Base-by-base conservation (phyloP, 1,284 basidiomycete species). In the Ganoderma sinense region DNA sequence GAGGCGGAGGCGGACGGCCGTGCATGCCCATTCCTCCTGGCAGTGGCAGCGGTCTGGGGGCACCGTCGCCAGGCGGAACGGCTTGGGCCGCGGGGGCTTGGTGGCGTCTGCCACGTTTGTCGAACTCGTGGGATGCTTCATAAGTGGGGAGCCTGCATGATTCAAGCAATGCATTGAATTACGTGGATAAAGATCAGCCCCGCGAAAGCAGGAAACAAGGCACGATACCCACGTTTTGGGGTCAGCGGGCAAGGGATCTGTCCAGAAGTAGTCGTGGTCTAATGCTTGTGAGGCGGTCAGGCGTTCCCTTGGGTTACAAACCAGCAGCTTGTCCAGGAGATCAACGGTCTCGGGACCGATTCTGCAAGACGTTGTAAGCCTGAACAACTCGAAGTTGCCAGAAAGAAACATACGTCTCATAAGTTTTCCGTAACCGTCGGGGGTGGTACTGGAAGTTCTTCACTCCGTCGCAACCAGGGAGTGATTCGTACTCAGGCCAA, bases 211-310 rank as follows among this genome's bases (percentile, higher is more conserved):
- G 64, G 33, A 41, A 65, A 62, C 53, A 40, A 51, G 62, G 59
- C 29, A 56, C 18, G 18, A 62, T 26, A 84, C 90, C 73, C 73
- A 95, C 95, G 88, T 88, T 79, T 91, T 92, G 0, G 94, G 91
- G 81, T 94, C 92, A n/a, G 94, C 94, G 18, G 95, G 92, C 39
- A 94, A 76, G 0, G 95, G 95, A 72, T 94, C 91, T 0, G 90
- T 92, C 94, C 94, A 97, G 81, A 98, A 98, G 82, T 97, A 98
- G 64, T 96, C 91, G 78, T 98, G 96, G 71, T 93, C 90, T 73
- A 97, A 89, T 4, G 95, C 94, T 76, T 97, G 90, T 29, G 89
- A 82, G 11, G 98, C 98, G 11, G 97, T 98, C 70, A 98, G 89
- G 45, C 97, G 89, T 75, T 97, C 92, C 78, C 93, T 90, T 61